Percentiles rank a stretch among this genome's conserved stretches.
Evolutionary conservation across 129 eudicot species (phyloP).

Genomic region (Calendula officinalis): DNA sequence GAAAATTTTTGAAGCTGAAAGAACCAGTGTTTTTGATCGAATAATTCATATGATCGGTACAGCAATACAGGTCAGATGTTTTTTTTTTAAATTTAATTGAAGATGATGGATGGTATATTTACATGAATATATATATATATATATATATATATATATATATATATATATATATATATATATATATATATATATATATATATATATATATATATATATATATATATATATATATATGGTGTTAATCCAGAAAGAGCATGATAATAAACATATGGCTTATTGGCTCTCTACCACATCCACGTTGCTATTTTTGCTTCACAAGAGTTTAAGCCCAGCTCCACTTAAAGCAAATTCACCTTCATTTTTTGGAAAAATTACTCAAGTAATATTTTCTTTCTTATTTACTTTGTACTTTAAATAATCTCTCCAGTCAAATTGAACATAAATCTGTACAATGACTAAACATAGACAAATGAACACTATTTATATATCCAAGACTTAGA

Average conservation of each 20-base stretch:
- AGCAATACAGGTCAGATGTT: slow-evolving; percentile 55
- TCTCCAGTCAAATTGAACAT: neutral
- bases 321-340: slow-evolving; percentile 39
- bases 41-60: slow-evolving; percentile 70
- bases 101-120: neutral
- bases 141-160: too few species aligned
- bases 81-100: neutral
- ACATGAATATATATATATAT: slow-evolving; percentile 2
- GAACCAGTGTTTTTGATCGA: slow-evolving; percentile 78
- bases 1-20: slow-evolving; percentile 82
- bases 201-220: slow-evolving; percentile 11
- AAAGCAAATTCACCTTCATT: slow-evolving; percentile 55
- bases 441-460: too few species aligned
- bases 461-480: neutral
- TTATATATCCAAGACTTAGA: neutral
- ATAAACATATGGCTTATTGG: slow-evolving; percentile 69
- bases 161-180: too few species aligned
- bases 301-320: slow-evolving; percentile 63
- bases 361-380: slow-evolving; percentile 77
- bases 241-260: slow-evolving; percentile 55
- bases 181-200: neutral
- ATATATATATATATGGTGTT: slow-evolving; percentile 11
- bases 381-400: slow-evolving; percentile 22
- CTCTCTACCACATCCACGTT: slow-evolving; percentile 69
- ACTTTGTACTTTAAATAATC: neutral